Conservation (phyloP, 257 asterid species). For the Solanum ossicruentum region DNA sequence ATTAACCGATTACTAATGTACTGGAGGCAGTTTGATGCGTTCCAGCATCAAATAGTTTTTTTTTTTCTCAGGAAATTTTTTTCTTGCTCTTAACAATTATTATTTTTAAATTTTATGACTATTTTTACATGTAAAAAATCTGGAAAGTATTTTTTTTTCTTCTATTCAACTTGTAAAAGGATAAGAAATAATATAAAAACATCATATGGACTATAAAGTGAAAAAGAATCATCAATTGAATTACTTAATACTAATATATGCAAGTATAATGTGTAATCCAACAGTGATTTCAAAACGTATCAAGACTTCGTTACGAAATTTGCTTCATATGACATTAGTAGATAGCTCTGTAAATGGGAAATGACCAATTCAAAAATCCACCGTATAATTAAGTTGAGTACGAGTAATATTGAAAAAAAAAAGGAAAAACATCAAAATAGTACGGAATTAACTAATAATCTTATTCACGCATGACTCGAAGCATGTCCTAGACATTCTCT, state of each 20-base stretch:
- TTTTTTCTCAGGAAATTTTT: too few species aligned
- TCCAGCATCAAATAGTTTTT: too few species aligned
- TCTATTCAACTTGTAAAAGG: neutral
- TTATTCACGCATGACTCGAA: neutral
- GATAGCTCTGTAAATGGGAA: neutral
- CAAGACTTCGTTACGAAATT: too few species aligned
- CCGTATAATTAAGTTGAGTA: neutral
- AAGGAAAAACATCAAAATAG: neutral
- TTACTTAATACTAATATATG: too few species aligned
- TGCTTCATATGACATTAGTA: too few species aligned
- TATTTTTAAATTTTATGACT: neutral
- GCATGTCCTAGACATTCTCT: neutral
- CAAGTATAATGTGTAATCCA: too few species aligned
- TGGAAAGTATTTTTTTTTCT: neutral
- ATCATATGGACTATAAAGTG: too few species aligned
- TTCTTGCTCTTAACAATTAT: neutral
- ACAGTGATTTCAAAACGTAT: too few species aligned
- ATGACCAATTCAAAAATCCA: neutral
- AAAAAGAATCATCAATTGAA: too few species aligned
- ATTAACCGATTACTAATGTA: neutral
- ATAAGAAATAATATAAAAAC: too few species aligned
- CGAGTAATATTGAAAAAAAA: neutral
- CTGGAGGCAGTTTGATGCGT: neutral
- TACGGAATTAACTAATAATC: neutral
- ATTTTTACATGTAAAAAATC: too few species aligned